A percentile compares a stretch with the other conserved stretches of the same genome.
phyloP scores from a whole-genome alignment of 305 asterid genomes.

The Fraxinus floribunda region DNA sequence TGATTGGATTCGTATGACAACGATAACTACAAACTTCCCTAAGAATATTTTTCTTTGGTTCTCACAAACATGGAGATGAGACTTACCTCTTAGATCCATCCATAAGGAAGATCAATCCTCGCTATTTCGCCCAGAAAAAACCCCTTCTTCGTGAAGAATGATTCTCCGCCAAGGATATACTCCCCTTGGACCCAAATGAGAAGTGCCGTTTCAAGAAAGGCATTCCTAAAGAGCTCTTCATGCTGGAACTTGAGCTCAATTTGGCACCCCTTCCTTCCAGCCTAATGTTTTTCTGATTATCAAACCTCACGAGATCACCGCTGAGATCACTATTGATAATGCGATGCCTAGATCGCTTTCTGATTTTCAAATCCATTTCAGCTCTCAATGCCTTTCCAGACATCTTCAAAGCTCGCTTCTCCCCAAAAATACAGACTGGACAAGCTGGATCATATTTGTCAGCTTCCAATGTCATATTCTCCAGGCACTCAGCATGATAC shows the following conservation, averaged over 20 bases:
- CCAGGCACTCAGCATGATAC: conserved; percentile 90
- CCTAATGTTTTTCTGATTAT: conserved; percentile 47
- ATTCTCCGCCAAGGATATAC: neutral
- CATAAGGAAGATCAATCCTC: neutral
- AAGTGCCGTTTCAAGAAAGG: neutral
- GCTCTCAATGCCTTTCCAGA: conserved; percentile 74
- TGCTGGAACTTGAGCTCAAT: conserved; percentile 69
- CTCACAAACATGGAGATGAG: neutral
- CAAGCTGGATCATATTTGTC: conserved; percentile 80
- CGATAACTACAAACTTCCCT: neutral
- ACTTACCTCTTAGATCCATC: neutral
- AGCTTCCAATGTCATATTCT: conserved; percentile 73
- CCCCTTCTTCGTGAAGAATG: neutral
- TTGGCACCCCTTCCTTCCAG: conserved; percentile 52
- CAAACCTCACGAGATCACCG: conserved; percentile 39
- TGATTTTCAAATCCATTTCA: conserved; percentile 56
- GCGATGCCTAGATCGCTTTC: conserved; percentile 52
- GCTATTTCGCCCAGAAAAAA: neutral
- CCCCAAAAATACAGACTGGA: conserved; percentile 86
- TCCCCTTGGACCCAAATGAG: neutral
- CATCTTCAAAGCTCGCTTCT: conserved; percentile 69
- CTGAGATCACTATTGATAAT: conserved; percentile 59
- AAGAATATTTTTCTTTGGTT: neutral
- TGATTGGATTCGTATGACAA: neutral
- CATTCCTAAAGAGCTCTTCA: conserved; percentile 44